phyloP scores from a whole-genome alignment of 2,329 filamentous ascomycete genomes.

The Colletotrichum sublineola region DNA sequence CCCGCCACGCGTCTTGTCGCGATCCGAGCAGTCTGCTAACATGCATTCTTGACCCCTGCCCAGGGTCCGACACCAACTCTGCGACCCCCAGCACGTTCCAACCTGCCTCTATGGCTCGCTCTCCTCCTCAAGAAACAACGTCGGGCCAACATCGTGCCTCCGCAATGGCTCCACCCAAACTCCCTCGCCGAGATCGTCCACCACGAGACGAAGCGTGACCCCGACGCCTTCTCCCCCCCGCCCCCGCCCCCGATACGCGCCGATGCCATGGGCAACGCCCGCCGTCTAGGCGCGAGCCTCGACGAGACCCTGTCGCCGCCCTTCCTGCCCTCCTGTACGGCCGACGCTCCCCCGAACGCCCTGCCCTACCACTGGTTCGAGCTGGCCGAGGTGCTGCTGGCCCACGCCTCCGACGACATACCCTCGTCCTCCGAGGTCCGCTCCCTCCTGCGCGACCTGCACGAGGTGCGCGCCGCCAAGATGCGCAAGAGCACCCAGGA shows the following conservation, averaged over 20 bases:
- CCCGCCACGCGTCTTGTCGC: slow-evolving; percentile 31
- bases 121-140: slow-evolving; percentile 94
- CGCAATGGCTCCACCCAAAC: slow-evolving; percentile 85
- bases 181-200: slow-evolving; percentile 84
- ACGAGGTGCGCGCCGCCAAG: slow-evolving; percentile 92
- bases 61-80: slow-evolving; percentile 85
- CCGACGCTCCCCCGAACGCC: slow-evolving; percentile 74
- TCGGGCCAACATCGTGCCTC: slow-evolving; percentile 91
- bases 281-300: slow-evolving; percentile 48
- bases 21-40: slow-evolving; percentile 2
- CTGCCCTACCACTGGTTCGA: slow-evolving; percentile 98
- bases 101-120: slow-evolving; percentile 93
- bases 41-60: slow-evolving; percentile 5
- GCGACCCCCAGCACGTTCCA: slow-evolving; percentile 82
- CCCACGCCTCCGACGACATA: slow-evolving; percentile 87
- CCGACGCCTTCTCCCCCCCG: slow-evolving; percentile 81
- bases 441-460: slow-evolving; percentile 81
- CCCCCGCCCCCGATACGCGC: slow-evolving; percentile 73
- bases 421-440: slow-evolving; percentile 79
- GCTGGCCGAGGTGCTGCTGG: slow-evolving; percentile 86
- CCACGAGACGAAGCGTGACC: slow-evolving; percentile 80
- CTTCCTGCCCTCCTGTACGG: slow-evolving; percentile 82
- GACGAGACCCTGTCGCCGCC: slow-evolving; percentile 71
- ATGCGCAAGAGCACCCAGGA: slow-evolving; percentile 81
- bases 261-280: slow-evolving; percentile 60